Conservation (phyloP, 352 stramenopile genomes). For the Pythium sp. region DNA sequence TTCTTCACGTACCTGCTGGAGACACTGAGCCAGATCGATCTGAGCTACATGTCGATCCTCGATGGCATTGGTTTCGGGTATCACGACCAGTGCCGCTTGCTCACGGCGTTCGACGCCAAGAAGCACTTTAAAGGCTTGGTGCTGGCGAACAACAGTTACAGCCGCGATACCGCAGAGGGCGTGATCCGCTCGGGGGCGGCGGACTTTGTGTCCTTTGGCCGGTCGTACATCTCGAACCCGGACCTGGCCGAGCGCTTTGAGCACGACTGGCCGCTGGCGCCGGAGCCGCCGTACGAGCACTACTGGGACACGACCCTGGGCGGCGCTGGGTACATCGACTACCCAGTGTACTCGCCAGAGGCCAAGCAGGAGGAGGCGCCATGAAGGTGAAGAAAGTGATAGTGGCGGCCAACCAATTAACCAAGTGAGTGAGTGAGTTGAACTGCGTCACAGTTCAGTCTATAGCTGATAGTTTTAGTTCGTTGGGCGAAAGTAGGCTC, state of each 20-base stretch:
- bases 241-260: background rate
- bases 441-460: background rate
- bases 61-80: background rate
- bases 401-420: no score
- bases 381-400: background rate
- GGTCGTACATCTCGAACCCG: background rate
- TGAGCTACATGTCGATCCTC: background rate
- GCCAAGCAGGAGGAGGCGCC: background rate
- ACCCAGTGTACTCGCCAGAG: background rate
- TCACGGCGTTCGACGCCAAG: background rate
- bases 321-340: background rate
- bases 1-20: background rate
- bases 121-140: background rate
- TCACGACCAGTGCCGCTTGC: background rate
- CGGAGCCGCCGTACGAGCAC: background rate
- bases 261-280: background rate
- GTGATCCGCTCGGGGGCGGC: background rate
- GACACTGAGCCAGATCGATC: background rate
- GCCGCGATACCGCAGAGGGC: background rate
- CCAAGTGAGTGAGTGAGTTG: background rate
- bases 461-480: background rate
- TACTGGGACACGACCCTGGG: constrained; percentile 1
- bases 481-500: background rate
- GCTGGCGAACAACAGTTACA: background rate
- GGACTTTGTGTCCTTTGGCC: background rate